Conservation (phyloP, 352 stramenopile genomes). For the Paralagenidium karlingii region DNA sequence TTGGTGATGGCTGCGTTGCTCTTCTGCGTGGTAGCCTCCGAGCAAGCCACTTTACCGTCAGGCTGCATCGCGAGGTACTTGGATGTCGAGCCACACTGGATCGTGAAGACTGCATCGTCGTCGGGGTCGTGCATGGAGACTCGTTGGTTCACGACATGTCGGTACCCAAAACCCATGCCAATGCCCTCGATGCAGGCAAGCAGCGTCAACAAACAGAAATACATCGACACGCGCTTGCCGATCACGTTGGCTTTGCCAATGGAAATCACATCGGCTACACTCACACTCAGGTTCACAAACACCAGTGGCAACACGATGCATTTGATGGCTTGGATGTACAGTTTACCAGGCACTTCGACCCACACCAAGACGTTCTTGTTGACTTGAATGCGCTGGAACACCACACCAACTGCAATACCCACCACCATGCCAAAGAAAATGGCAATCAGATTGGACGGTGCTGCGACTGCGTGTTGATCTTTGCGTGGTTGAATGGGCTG, state of each 20-base stretch:
- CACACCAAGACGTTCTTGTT: constrained; percentile 29
- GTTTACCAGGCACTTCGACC: constrained; percentile 54
- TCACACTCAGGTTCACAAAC: constrained; percentile 65
- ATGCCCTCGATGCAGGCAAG: constrained; percentile 39
- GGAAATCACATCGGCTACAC: constrained; percentile 47
- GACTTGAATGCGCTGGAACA: constrained; percentile 41
- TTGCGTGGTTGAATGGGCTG: too few relatives aligned
- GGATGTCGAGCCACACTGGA: constrained; percentile 61
- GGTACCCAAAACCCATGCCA: constrained; percentile 33
- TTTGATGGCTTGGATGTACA: constrained; percentile 62
- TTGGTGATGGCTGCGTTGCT: constrained; percentile 10
- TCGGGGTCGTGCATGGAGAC: constrained; percentile 10
- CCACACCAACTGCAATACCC: constrained; percentile 19
- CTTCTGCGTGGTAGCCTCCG: constrained; percentile 13
- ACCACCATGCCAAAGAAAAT: constrained; percentile 34
- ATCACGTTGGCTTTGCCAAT: constrained; percentile 30
- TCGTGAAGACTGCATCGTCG: constrained; percentile 42
- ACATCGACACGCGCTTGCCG: constrained; percentile 20
- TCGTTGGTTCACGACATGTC: constrained; percentile 18
- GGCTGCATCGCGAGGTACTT: constrained; percentile 40
- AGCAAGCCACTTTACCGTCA: constrained; percentile 46
- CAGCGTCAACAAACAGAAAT: constrained; percentile 32
- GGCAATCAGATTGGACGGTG: constrained; percentile 29
- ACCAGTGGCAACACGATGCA: constrained; percentile 72
- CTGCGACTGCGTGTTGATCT: constrained; percentile 17